Base-by-base conservation (phyloP, 257 asterid species). In the Ilex asprella region DNA sequence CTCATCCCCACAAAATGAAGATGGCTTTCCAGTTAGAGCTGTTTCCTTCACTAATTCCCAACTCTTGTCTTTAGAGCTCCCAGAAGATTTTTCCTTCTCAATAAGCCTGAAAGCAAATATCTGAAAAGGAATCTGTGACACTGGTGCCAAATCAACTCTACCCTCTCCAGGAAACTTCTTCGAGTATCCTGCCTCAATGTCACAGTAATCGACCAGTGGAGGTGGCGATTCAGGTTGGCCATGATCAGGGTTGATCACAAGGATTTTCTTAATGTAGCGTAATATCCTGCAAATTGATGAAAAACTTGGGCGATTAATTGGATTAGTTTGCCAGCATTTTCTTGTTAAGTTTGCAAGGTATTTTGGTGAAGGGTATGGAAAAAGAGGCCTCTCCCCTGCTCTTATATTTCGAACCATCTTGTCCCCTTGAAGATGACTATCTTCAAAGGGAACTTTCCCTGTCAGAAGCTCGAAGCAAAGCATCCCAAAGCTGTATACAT, bases 321-420 rank as follows among this genome's bases (percentile, higher is more conserved):
- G 91, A 16, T 79, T 77, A 1, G 80, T 79, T 68, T 87, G 96
- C 97, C 97, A 91, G 81, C 96, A 91, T 72, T 78, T 91, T 65
- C 77, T 77, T 30, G 88, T 87, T 58, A 91, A 71, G 69, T 85
- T 87, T 5, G 79, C 72, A 1, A 91, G 74, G 78, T 84, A 91
- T 75, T 81, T 87, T 0, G 96, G 93, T 27, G 93, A 76, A 67
- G 96, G 86, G 61, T 76, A 60, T 2, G 96, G 86, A 67, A 91
- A 91, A 39, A 91, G 91, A 21, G 97, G 97, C 65, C 97, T 84
- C 75, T 72, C 95, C 39, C 97, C 97, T 10, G 91, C 92, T 71
- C 78, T 68, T 31, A 91, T 79, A 59, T 85, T 85, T 62, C 93
- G 68, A n/a, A 55, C 82, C 80, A 84, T 82, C 70, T 79, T 84